A percentile compares a stretch with the other conserved stretches of the same genome.
Conservation (phyloP, 352 stramenopile genomes). For the Phytophthora lateralis region DNA sequence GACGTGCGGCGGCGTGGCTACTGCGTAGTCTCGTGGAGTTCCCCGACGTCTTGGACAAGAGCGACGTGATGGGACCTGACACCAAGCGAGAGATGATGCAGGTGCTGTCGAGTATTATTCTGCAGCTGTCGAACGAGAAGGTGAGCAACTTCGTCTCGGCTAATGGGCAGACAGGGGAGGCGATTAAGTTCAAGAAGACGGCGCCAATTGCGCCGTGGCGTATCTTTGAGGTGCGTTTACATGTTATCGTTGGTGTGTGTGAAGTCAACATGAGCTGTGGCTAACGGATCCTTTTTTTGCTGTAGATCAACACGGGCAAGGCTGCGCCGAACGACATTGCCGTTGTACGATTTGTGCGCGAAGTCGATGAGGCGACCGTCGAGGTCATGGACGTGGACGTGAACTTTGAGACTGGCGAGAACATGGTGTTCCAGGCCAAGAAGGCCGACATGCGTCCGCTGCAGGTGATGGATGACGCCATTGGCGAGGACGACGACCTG, state of each 20-base stretch:
- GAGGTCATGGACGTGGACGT: conserved; percentile 89
- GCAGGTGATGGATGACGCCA: conserved; percentile 82
- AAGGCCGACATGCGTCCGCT: conserved; percentile 67
- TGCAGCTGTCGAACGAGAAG: conserved; percentile 82
- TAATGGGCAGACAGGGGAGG: conserved; percentile 50
- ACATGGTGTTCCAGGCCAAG: conserved; percentile 75
- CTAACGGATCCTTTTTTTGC: conserved; percentile 15
- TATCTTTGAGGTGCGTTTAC: conserved; percentile 72
- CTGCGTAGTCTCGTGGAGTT: conserved; percentile 87
- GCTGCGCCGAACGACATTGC: conserved; percentile 84
- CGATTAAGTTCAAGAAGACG: conserved; percentile 62
- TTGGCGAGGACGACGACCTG: conserved; percentile 76
- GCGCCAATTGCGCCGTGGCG: conserved; percentile 75
- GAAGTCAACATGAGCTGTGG: conserved; percentile 13
- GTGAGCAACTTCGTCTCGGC: conserved; percentile 61
- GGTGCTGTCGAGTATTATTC: conserved; percentile 72
- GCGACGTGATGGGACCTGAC: conserved; percentile 43
- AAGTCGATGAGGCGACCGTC: conserved; percentile 74
- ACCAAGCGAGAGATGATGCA: conserved; percentile 80
- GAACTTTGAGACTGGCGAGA: conserved; percentile 89
- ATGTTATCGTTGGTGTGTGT: conserved; percentile 15
- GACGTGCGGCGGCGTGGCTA: conserved; percentile 81
- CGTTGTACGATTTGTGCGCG: conserved; percentile 80
- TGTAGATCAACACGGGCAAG: conserved; percentile 75
- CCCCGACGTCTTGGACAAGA: conserved; percentile 71